A percentile compares a stretch with the other conserved stretches of the same genome.
phyloP scores from a whole-genome alignment of 2,329 filamentous ascomycete genomes.

The Xylaria sp. region DNA sequence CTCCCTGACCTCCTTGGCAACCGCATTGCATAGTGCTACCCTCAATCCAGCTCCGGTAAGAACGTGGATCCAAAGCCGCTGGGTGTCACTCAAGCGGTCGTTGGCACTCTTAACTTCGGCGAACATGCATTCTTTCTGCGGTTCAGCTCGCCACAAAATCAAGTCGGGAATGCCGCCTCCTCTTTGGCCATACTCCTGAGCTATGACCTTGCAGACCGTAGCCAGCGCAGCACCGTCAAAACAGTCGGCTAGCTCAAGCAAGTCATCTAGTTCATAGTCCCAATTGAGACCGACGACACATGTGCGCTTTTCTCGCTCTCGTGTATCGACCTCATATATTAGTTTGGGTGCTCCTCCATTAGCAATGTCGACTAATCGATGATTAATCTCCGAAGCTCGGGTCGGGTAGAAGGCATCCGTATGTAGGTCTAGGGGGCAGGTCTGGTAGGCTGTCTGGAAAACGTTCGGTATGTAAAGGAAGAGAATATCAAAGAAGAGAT shows the following conservation, averaged over 20 bases:
- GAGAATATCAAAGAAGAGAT: conserved; percentile 92
- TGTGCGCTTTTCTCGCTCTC: conserved; percentile 76
- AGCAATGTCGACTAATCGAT: conserved; percentile 83
- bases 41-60: conserved; percentile 84
- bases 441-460: conserved; percentile 95
- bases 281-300: conserved; percentile 94
- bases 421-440: conserved; percentile 90
- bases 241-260: conserved; percentile 81
- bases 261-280: conserved; percentile 82
- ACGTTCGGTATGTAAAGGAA: conserved; percentile 96
- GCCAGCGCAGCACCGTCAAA: conserved; percentile 85
- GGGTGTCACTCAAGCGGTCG: conserved; percentile 94
- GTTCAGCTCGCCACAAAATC: conserved; percentile 78
- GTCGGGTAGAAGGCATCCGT: conserved; percentile 92
- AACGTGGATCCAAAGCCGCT: conserved; percentile 96
- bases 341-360: conserved; percentile 80
- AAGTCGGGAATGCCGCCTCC: conserved; percentile 92
- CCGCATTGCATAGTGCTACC: conserved; percentile 81
- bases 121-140: conserved; percentile 74
- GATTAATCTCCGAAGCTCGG: conserved; percentile 89
- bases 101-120: conserved; percentile 85
- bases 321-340: conserved; percentile 74
- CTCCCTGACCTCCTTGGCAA: conserved; percentile 63
- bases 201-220: conserved; percentile 90
- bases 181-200: conserved; percentile 89